Conservation (phyloP, 352 stramenopile genomes). For the Halophytophthora batemanensis region DNA sequence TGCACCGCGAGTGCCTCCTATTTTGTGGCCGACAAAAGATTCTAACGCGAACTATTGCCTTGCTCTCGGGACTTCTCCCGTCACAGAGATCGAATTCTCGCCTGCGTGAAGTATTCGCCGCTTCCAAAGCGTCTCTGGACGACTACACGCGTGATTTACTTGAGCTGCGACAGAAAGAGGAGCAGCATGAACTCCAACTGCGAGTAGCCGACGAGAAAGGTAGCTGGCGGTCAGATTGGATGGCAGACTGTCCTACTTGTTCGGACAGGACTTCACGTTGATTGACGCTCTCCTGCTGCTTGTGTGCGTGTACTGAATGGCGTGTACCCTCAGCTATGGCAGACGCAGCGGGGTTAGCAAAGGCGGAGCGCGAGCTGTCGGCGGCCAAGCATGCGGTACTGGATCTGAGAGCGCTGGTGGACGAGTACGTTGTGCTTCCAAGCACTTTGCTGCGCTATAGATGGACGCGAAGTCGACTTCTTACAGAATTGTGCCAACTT, state of each 20-base stretch:
- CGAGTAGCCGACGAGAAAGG: conserved; percentile 31
- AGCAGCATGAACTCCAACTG: conserved; percentile 25
- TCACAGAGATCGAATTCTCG: conserved; percentile 43
- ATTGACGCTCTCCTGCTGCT: too few species aligned
- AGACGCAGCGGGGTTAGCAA: conserved; percentile 17
- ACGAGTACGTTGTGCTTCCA: conserved; percentile 41
- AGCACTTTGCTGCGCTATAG: background rate
- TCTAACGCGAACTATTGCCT: too few species aligned
- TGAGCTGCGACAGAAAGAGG: conserved; percentile 30
- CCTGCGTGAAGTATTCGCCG: conserved; percentile 51
- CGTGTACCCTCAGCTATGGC: conserved; percentile 17
- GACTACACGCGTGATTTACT: conserved; percentile 41
- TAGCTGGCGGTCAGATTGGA: too few species aligned
- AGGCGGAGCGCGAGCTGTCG: conserved; percentile 28
- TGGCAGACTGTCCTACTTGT: too few species aligned
- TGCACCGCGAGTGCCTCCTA: too few species aligned
- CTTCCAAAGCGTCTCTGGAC: conserved; percentile 43
- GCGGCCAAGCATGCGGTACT: conserved; percentile 34
- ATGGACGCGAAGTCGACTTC: background rate
- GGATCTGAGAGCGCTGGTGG: conserved; percentile 53
- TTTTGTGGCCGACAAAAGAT: too few species aligned
- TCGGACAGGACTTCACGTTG: too few species aligned
- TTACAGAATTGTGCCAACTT: background rate
- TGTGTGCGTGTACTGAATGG: background rate
- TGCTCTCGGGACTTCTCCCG: background rate